These are phyloP conservation scores for Saccharomyces pastorianus DNA, from an alignment of 1,139 yeast genomes.

Conservation along the genomic window DNA sequence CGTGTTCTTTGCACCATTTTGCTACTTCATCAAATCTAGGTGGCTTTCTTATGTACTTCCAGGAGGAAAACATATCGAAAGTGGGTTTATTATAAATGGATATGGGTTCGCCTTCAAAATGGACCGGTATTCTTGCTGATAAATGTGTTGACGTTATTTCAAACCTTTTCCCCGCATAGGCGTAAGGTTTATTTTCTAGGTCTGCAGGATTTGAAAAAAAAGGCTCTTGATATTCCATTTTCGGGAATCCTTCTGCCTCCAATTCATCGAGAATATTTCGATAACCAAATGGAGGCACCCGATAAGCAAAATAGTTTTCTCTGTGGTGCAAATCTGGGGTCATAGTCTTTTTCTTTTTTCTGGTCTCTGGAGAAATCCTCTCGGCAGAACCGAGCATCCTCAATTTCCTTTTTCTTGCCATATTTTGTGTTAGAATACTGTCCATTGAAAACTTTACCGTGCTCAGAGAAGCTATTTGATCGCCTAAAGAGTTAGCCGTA, in stretches of 20 bases:
- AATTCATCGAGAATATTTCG: conserved; percentile 28
- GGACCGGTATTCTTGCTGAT: conserved; percentile 21
- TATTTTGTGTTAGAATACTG: conserved; percentile 17
- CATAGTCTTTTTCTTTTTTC: neutral
- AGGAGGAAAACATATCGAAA: conserved; percentile 14
- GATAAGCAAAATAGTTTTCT: conserved; percentile 7
- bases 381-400: neutral
- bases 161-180: conserved; percentile 61
- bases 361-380: neutral
- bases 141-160: conserved; percentile 28
- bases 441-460: conserved; percentile 12
- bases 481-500: conserved; percentile 5
- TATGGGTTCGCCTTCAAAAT: conserved; percentile 18
- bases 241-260: conserved; percentile 41
- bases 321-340: neutral
- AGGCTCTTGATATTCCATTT: conserved; percentile 54
- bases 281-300: conserved; percentile 9
- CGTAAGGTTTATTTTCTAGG: conserved; percentile 46
- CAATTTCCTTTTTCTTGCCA: conserved; percentile 12
- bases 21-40: conserved; percentile 37
- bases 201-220: conserved; percentile 48
- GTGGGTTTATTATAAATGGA: conserved; percentile 5
- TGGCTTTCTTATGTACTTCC: conserved; percentile 36
- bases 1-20: conserved; percentile 19
- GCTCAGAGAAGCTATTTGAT: conserved; percentile 1